Conservation (phyloP, 306 rosid genomes). For the Hippophae rhamnoides region DNA sequence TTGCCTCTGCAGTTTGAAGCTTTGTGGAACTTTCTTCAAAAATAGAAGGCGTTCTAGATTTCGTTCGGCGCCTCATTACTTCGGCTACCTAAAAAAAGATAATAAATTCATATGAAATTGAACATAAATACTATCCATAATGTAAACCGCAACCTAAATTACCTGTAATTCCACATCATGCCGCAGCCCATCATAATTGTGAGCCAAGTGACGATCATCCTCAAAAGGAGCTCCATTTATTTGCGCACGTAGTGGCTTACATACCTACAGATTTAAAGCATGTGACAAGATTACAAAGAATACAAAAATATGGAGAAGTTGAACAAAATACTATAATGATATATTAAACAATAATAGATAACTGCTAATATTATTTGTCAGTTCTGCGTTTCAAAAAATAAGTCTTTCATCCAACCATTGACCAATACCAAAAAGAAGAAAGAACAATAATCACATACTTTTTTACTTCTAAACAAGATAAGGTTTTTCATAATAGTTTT, state of each 20-base stretch:
- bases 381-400: too few relatives aligned
- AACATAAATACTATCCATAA: constrained; percentile 22
- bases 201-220: constrained; percentile 89
- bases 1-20: constrained; percentile 79
- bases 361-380: too few relatives aligned
- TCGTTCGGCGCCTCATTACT: constrained; percentile 79
- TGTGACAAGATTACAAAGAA: constrained; percentile 43
- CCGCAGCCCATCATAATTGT: constrained; percentile 68
- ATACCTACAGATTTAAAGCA: constrained; percentile 54
- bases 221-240: constrained; percentile 90
- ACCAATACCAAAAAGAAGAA: too few relatives aligned
- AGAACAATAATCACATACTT: too few relatives aligned
- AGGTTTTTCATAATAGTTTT: too few relatives aligned
- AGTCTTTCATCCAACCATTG: too few relatives aligned
- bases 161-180: constrained; percentile 89
- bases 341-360: background rate
- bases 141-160: constrained; percentile 18
- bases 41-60: constrained; percentile 58
- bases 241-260: constrained; percentile 76
- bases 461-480: too few relatives aligned
- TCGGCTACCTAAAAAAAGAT: constrained; percentile 64
- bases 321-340: constrained; percentile 19
- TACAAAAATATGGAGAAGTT: constrained; percentile 15
- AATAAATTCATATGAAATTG: constrained; percentile 23
- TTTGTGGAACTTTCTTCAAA: constrained; percentile 62